Base-by-base conservation (phyloP, 495 filamentous ascomycete genomes). In the Aspergillus funiculosus region DNA sequence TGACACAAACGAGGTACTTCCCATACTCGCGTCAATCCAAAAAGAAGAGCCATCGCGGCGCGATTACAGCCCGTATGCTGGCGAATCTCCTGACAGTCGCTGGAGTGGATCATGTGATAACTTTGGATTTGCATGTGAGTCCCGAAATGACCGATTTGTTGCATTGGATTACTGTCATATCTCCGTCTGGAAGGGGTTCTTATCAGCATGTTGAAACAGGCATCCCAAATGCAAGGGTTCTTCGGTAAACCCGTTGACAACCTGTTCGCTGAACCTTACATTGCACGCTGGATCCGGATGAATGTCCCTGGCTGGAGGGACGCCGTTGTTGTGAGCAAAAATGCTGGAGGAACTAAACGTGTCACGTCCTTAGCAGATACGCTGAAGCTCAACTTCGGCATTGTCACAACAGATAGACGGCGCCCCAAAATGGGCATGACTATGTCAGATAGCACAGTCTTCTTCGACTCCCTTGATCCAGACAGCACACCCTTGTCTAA, bases 11-110 rank as follows among this genome's bases (percentile, higher is more conserved):
- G 71, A 77, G 74, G 58, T 98, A 98, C 71, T 98, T 97, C 61
- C 94, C 92, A 15, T 98, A 98, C 68, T 95, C 89, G 51, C 87
- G 94, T 39, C 92, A 98, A 68, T 96, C 90, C 32, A 98, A 98
- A 77, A 96, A 95, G 77, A 98, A 97, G 72, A 89, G 87, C 39
- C 92, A 97, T 58, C 79, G 92, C 50, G 92, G 94, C 22, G 89
- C 92, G 35, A 97, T 98, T 58, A 95, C 92, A 15, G 92, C 94
- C 19, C 81, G 91, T 50, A 94, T 98, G 89, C 73, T 98, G 39
- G 94, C 92, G 48, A 98, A 98, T 63, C 79, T 96, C 18, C 80
- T 98, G 36, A 76, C 84, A 28, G 82, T 98, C 39, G 94, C 92
- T 44, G 92, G 92, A 41, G 86, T 98, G 51, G 85, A 95, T 69